Evolutionary conservation across 306 rosid genomes (phyloP).

Genomic region (Quillaja saponaria): DNA sequence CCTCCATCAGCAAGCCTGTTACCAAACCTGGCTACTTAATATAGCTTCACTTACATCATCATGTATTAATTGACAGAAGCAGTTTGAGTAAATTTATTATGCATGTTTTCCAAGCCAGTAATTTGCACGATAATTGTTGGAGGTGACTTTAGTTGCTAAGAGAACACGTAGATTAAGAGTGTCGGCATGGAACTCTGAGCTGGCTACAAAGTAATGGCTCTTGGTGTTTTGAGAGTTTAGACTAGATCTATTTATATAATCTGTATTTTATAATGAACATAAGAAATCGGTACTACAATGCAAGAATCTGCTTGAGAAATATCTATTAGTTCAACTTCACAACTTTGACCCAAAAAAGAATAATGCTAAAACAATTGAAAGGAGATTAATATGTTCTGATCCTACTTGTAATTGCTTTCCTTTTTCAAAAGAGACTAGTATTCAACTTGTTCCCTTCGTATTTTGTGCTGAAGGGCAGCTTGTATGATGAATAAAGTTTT

Average conservation of each 20-base stretch:
- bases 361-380: not conserved
- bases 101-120: not conserved
- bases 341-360: not conserved
- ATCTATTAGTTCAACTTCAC: slow-evolving; percentile 5
- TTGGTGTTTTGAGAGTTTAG: too few species aligned
- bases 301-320: not conserved
- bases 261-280: too few species aligned
- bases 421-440: too few species aligned
- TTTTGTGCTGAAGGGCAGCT: too few species aligned
- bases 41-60: too few species aligned
- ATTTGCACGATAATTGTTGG: slow-evolving; percentile 11
- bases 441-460: too few species aligned
- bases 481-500: slow-evolving; percentile 1
- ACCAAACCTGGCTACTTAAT: too few species aligned
- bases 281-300: not conserved
- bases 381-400: not conserved
- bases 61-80: not conserved
- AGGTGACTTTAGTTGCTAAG: slow-evolving; percentile 4
- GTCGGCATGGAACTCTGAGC: not conserved
- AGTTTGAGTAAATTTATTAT: not conserved
- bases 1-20: not conserved
- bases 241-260: too few species aligned
- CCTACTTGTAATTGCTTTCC: not conserved
- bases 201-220: not conserved
- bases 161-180: not conserved